Base-by-base conservation (phyloP, 257 asterid genomes). In the Linaria vulgaris region DNA sequence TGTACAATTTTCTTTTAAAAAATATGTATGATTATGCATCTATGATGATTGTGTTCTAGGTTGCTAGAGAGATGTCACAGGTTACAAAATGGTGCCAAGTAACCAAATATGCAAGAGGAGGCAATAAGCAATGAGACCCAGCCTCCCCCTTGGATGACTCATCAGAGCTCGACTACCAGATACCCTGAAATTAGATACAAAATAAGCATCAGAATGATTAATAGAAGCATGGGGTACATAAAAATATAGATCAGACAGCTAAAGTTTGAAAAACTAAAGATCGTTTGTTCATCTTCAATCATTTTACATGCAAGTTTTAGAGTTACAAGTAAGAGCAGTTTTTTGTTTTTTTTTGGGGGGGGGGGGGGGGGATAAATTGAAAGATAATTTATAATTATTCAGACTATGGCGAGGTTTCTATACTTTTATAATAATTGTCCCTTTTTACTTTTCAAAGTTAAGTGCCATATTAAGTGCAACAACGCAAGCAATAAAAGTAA, bases 121-220 rank as follows among this genome's bases (percentile, higher is more conserved):
- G 74, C 88, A 87, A 76, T 94, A 94, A 10, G 89, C 86, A 56
- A 94, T 59, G 56, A 94, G 72, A 19, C 97, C 85, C 19, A 94
- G 76, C 79, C 99, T 89, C 50, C 90, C 95, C 76, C 95, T 79
- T 9, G 99, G 99, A 74, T 71, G 97, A 58, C 79, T 85, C 97
- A 90, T 94, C 72, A 94, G 68, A 63, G 81, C 95, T 69, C 94
- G 84, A 69, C 91, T 79, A 14, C 96, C 90, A 14, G 91, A 83
- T 61, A 87, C 96, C 99, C 99, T 94, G 84, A 56, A 75, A 17
- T 46, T 60, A 72, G 34, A 72, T 63, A n/a, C 30, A 56, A 65
- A 59, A 67, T 11, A 41, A 31, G 66, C 71, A 65, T 75, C 44
- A 66, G 64, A 24, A 57, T 11, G 25, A 63, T 16, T 12, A 47